phyloP scores from a whole-genome alignment of 2,329 filamentous ascomycete genomes.

The Nemania serpens region DNA sequence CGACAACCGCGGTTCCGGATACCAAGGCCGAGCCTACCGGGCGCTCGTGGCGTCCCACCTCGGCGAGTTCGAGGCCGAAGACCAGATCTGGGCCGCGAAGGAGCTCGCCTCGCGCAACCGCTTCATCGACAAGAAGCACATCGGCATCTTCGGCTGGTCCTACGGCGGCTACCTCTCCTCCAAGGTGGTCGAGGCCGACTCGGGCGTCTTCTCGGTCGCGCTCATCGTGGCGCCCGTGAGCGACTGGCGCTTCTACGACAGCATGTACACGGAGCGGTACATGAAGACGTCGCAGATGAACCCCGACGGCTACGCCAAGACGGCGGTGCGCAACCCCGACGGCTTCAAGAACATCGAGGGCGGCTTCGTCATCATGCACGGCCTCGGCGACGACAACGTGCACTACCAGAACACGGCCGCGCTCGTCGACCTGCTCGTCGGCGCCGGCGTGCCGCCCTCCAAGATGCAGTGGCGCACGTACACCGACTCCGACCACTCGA shows the following conservation, averaged over 20 bases:
- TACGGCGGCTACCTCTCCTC: conserved; percentile 69
- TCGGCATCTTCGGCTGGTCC: conserved; percentile 72
- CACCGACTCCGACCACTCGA: conserved; percentile 68
- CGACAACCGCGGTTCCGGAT: conserved; percentile 70
- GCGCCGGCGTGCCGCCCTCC: conserved; percentile 60
- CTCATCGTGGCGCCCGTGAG: conserved; percentile 68
- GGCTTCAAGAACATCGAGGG: conserved; percentile 68
- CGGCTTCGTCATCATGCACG: conserved; percentile 66
- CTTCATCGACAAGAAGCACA: conserved; percentile 62
- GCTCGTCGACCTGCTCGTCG: conserved; percentile 64
- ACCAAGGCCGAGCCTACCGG: conserved; percentile 66
- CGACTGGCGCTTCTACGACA: conserved; percentile 74
- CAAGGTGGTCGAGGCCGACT: conserved; percentile 68
- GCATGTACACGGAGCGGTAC: conserved; percentile 73
- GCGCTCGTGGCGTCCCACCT: conserved; percentile 61
- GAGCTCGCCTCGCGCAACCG: conserved; percentile 54
- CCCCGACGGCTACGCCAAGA: conserved; percentile 62
- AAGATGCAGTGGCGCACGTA: conserved; percentile 69
- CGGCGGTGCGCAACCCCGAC: conserved; percentile 59
- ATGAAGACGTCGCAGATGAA: conserved; percentile 68
- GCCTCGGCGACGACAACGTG: conserved; percentile 72
- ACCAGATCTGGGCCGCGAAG: conserved; percentile 70
- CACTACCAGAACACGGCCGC: conserved; percentile 71
- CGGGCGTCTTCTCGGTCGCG: conserved; percentile 64
- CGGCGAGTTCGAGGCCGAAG: conserved; percentile 65